Evolutionary conservation across 2,329 filamentous ascomycete genomes (phyloP).

Genomic region (Venturia pyrina): DNA sequence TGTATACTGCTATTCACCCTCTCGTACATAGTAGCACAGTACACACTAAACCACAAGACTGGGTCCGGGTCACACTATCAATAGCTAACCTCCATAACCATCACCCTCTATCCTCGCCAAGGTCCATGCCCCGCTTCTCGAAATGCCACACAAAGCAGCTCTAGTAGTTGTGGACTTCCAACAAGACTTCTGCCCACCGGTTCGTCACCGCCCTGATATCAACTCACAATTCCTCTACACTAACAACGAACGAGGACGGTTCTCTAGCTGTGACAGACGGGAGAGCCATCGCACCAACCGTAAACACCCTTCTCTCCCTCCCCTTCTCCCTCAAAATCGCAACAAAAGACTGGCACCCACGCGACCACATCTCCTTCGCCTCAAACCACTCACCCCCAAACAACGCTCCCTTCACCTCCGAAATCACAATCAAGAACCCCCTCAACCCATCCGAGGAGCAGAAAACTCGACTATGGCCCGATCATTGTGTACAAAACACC

Average conservation of each 20-base stretch:
- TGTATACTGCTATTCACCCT: no score
- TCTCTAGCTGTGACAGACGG: conserved; percentile 72
- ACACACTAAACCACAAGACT: no score
- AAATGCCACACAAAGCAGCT: conserved; percentile 38
- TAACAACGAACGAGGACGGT: conserved; percentile 51
- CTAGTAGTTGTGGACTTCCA: conserved; percentile 78
- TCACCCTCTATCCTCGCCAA: background rate
- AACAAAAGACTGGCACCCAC: conserved; percentile 88
- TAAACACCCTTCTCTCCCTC: conserved; percentile 65
- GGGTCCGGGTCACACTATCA: no score
- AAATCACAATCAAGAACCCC: conserved; percentile 57
- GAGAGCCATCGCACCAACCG: conserved; percentile 54
- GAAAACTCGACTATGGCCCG: conserved; percentile 70
- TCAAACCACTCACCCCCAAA: conserved; percentile 56
- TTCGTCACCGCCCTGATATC: conserved; percentile 35
- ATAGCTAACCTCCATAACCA: background rate
- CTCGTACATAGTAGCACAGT: no score
- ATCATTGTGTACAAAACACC: conserved; percentile 73
- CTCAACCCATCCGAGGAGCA: conserved; percentile 52
- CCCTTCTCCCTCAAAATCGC: conserved; percentile 68
- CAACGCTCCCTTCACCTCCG: conserved; percentile 58
- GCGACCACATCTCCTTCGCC: conserved; percentile 79
- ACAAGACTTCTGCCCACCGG: conserved; percentile 89
- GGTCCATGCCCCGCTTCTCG: background rate
- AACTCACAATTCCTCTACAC: conserved; percentile 14